Evolutionary conservation across 1,284 basidiomycete genomes (phyloP).

Genomic region (Apiotrichum siamense): DNA sequence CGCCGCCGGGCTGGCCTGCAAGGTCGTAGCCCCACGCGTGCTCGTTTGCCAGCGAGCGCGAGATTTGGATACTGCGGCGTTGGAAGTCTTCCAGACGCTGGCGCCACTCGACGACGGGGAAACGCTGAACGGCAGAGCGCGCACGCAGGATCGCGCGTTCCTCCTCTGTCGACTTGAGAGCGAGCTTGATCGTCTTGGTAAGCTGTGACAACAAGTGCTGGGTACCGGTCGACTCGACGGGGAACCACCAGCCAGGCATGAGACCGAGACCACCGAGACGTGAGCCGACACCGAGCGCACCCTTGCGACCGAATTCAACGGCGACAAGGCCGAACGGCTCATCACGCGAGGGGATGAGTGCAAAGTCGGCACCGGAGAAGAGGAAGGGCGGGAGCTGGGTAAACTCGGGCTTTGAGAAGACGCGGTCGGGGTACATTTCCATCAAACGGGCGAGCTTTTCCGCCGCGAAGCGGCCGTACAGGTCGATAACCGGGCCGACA

Average conservation of each 20-base stretch:
- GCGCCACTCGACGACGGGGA: slow-evolving; percentile 94
- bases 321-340: slow-evolving; percentile 91
- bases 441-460: slow-evolving; percentile 85
- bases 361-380: slow-evolving; percentile 89
- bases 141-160: slow-evolving; percentile 85
- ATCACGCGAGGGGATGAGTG: slow-evolving; percentile 86
- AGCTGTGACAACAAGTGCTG: slow-evolving; percentile 91
- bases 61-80: slow-evolving; percentile 67
- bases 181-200: slow-evolving; percentile 87
- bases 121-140: slow-evolving; percentile 84
- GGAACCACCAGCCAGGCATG: slow-evolving; percentile 98
- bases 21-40: slow-evolving; percentile 61
- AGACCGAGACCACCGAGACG: slow-evolving; percentile 86
- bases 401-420: slow-evolving; percentile 89
- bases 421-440: slow-evolving; percentile 88
- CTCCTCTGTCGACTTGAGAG: slow-evolving; percentile 79
- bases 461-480: slow-evolving; percentile 87
- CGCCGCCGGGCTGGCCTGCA: slow-evolving; percentile 19
- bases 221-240: slow-evolving; percentile 82
- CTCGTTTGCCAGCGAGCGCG: slow-evolving; percentile 60
- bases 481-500: slow-evolving; percentile 86
- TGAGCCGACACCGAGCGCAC: slow-evolving; percentile 86
- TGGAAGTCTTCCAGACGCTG: slow-evolving; percentile 92
- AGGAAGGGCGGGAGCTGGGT: slow-evolving; percentile 85
- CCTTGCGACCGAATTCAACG: slow-evolving; percentile 90